Base-by-base conservation (phyloP, 1,139 yeast genomes). In the Diutina scorzettiae region DNA sequence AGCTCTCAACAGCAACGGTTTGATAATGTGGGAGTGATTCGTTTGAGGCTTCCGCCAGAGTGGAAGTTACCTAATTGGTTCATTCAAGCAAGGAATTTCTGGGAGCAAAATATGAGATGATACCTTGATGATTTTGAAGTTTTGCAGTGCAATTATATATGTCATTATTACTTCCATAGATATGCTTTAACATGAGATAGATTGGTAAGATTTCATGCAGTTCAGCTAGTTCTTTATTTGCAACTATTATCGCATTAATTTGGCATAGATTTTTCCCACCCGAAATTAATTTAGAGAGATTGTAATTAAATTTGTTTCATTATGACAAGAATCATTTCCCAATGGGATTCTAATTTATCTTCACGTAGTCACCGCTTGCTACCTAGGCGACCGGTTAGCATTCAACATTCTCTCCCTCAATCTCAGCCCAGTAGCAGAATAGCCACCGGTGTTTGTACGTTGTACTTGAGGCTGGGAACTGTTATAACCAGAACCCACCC, bases 1-100 rank as follows among this genome's bases (percentile, higher is more conserved):
- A 30, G 21, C 43, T 46, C 59, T 37, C 56, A 58, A 43, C 58
- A 58, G 48, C 51, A 55, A 42, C 55, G 55, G 28, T 64, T 57
- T 48, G 69, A 62, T 41, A 60, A 63, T 45, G 68, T 67, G 18
- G 62, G 62, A 31, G 62, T 61, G 28, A 58, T 70, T 9, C 66
- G 63, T 48, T 60, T 81, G 42, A 64, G 64, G 44, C 63, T 84
- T 6, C 94, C 95, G 0, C 63, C 71, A 3, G 84, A 78, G 44
- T 60, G 64, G 24, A 66, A 71, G 41, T 63, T 85, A 28, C 94
- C 95, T 0, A 65, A 59, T 2, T 85, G 95, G 95, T 82, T 82
- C 51, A 63, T 65, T 17, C 60, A 64, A 40, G 81, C 80, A 43
- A 57, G 87, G 45, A 72, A 76, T 47, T 56, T 65, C 47, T 83